Evolutionary conservation across 768 basidiomycete genomes (phyloP).

Genomic region (Tulasnella sp.): DNA sequence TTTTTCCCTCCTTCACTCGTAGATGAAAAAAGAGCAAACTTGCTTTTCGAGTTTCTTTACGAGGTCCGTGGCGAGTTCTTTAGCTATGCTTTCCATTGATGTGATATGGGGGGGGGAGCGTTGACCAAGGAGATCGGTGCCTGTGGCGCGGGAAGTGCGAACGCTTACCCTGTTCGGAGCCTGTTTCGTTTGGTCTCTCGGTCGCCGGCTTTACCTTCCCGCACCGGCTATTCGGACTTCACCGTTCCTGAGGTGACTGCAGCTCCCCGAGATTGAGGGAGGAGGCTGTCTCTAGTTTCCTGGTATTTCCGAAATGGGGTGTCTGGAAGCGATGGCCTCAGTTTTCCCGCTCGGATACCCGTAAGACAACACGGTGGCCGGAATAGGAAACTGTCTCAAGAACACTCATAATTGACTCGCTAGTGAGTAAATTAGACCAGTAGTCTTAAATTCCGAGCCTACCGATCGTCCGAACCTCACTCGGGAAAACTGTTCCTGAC

Average conservation of each 20-base stretch:
- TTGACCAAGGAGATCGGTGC: neutral
- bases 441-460: neutral
- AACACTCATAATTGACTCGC: no score
- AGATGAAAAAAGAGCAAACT: constrained; percentile 21
- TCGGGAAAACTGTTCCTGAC: no score
- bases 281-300: no score
- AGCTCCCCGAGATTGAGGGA: no score
- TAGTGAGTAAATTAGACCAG: no score
- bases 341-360: no score
- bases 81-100: constrained; percentile 40
- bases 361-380: no score
- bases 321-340: no score
- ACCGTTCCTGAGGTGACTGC: neutral
- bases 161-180: neutral
- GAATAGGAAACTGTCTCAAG: no score
- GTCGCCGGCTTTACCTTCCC: neutral
- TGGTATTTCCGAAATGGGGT: no score
- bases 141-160: neutral
- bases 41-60: constrained; percentile 44
- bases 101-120: neutral
- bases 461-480: neutral
- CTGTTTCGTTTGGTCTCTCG: neutral
- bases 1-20: neutral
- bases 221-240: neutral
- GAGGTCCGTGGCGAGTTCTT: constrained; percentile 48